Evolutionary conservation across 192 early-diverging fungal species (phyloP), one percentile per base, ranked within the genome.

Genomic region (Mortierella claussenii): DNA sequence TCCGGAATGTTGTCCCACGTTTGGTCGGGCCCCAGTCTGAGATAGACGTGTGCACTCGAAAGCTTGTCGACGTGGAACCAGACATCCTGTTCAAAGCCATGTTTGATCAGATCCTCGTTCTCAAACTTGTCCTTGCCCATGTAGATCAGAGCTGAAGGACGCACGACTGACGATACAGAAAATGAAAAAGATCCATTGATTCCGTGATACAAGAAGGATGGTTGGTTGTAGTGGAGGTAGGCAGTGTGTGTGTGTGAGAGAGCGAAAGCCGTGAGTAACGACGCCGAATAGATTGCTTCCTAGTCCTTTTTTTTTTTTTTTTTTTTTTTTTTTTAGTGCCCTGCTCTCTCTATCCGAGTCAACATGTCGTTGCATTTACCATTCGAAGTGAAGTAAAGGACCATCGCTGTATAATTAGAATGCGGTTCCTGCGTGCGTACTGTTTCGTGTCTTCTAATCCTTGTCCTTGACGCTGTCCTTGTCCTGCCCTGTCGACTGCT

Each of bases 101-200:
- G 88, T 69, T 95, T 96, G 48, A 98, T 98, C 43, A 98, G 79
- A 24, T 97, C 96, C 55, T 96, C 96, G 85, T 97, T 99, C 81
- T 99, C 97, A 76, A 89, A 96, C 81, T 97, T 98, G 85, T 99
- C 96, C 78, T 94, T 97, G 62, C 97, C 97, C 95, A 99, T 97
- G 74, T 97, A 99, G 36, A 99, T 90, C 26, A 80, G 78, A 27
- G 90, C 92, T 3, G 94, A 86, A 26, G 92, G 91, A 28, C 85
- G 78, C 24, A 89, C 89, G 27, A 80, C 90, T 90, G 23, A 24
- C 17, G 11, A 37, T 30, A 24, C n/a, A n/a, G n/a, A n/a, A n/a
- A n/a, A n/a, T n/a, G n/a, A n/a, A n/a, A n/a, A n/a, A n/a, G n/a
- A n/a, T n/a, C n/a, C n/a, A n/a, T n/a, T n/a, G n/a, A n/a, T n/a